Evolutionary conservation across 176 grass and related monocot species (phyloP).

Genomic region (Juncus inflexus): DNA sequence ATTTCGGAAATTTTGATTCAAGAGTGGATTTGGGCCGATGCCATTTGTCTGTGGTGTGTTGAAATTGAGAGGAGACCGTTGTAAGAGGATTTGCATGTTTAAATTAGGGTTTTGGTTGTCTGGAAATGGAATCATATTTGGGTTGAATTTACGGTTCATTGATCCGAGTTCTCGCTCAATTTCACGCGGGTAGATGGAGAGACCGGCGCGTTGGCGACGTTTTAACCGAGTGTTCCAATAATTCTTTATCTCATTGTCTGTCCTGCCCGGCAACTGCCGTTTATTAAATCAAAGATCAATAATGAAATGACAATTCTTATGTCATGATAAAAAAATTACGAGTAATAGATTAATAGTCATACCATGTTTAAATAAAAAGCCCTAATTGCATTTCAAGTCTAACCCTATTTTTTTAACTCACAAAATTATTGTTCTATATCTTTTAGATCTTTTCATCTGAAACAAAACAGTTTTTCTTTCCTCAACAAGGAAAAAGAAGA

Average conservation of each 20-base stretch:
- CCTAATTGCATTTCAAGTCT: too few relatives aligned
- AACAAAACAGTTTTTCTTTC: too few relatives aligned
- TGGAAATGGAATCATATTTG: slow-evolving; percentile 22
- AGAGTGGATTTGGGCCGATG: slow-evolving; percentile 15
- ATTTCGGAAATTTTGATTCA: slow-evolving; percentile 21
- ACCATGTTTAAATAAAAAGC: too few relatives aligned
- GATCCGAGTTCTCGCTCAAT: slow-evolving; percentile 41
- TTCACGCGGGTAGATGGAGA: slow-evolving; percentile 53
- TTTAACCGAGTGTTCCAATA: slow-evolving; percentile 85
- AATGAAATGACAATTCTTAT: slow-evolving; percentile 20
- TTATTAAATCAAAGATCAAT: neutral
- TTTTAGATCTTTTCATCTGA: too few relatives aligned
- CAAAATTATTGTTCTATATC: too few relatives aligned
- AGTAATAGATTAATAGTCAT: too few relatives aligned
- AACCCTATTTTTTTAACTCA: too few relatives aligned
- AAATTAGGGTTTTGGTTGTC: slow-evolving; percentile 1
- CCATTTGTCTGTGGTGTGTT: slow-evolving; percentile 3
- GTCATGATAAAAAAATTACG: too few relatives aligned
- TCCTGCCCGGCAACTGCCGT: slow-evolving; percentile 58
- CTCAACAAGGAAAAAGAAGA: neutral
- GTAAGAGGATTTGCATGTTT: slow-evolving; percentile 26
- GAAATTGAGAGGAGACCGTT: slow-evolving; percentile 27
- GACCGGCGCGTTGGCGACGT: slow-evolving; percentile 63
- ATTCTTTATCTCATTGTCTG: slow-evolving; percentile 95
- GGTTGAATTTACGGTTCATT: slow-evolving; percentile 24